Evolutionary conservation across 345 rosid genomes (phyloP).

Genomic region (Gossypium stocksii): DNA sequence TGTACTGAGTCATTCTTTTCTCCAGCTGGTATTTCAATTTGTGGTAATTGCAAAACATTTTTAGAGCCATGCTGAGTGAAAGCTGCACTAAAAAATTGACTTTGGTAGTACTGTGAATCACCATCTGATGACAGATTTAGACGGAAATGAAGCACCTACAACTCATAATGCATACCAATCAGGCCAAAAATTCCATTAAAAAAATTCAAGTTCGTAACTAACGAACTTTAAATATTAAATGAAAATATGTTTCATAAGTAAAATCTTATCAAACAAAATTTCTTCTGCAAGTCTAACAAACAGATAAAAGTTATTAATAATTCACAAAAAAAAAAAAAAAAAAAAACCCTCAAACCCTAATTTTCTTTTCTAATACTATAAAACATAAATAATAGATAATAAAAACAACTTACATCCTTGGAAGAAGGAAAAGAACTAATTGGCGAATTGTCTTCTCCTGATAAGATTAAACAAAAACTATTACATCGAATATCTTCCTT

Average conservation of each 20-base stretch:
- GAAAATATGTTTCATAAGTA: background rate
- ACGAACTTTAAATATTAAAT: background rate
- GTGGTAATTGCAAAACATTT: constrained; percentile 6
- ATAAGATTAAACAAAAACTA: constrained; percentile 29
- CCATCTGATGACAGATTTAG: constrained; percentile 35
- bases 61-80: constrained; percentile 10
- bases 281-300: background rate
- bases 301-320: background rate
- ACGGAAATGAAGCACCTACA: constrained; percentile 38
- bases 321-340: background rate
- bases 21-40: constrained; percentile 23
- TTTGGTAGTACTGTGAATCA: constrained; percentile 24
- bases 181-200: background rate
- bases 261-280: background rate
- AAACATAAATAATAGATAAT: background rate
- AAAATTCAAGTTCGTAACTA: background rate
- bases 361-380: background rate
- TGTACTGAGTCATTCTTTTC: constrained; percentile 3
- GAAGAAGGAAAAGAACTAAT: constrained; percentile 26
- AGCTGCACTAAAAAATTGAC: constrained; percentile 18
- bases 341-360: background rate
- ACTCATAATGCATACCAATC: background rate
- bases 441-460: constrained; percentile 39
- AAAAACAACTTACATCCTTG: constrained; percentile 28
- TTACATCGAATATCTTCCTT: constrained; percentile 20